phyloP scores from a whole-genome alignment of 768 basidiomycete genomes.

The Tylopilus cervinicoccineus region DNA sequence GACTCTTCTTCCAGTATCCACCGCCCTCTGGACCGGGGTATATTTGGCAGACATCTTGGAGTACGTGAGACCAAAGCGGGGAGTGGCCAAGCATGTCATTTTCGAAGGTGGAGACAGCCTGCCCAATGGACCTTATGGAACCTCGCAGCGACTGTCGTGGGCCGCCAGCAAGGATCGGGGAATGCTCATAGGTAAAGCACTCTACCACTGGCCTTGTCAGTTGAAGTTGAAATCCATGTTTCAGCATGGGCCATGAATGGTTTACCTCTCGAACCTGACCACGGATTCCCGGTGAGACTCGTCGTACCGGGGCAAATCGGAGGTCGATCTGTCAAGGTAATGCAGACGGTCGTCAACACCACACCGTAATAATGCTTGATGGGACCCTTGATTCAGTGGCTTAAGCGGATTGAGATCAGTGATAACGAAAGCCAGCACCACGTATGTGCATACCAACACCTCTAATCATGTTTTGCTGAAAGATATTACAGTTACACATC shows the following conservation, averaged over 20 bases:
- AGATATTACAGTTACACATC: conserved; percentile 30
- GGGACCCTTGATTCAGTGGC: conserved; percentile 39
- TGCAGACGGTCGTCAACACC: not conserved
- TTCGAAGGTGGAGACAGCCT: conserved; percentile 58
- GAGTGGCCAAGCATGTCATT: conserved; percentile 44
- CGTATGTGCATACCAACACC: conserved; percentile 18
- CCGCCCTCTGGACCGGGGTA: conserved; percentile 59
- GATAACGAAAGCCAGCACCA: conserved; percentile 50
- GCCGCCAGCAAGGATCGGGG: conserved; percentile 42
- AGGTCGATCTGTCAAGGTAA: conserved; percentile 46
- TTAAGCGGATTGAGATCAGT: conserved; percentile 50
- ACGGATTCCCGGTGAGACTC: conserved; percentile 63
- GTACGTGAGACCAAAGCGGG: conserved; percentile 36
- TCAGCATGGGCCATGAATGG: conserved; percentile 59
- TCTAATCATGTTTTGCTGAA: not conserved
- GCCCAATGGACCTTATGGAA: conserved; percentile 61
- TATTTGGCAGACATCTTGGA: conserved; percentile 52
- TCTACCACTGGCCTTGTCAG: not conserved
- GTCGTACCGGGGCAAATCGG: conserved; percentile 63
- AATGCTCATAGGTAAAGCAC: conserved; percentile 41
- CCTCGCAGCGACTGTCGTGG: conserved; percentile 44
- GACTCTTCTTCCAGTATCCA: conserved; percentile 33
- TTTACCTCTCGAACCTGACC: conserved; percentile 53
- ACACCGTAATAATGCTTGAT: not conserved
- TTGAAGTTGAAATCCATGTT: not conserved